Conservation (phyloP, 306 rosid species). For the Vigna angularis region DNA sequence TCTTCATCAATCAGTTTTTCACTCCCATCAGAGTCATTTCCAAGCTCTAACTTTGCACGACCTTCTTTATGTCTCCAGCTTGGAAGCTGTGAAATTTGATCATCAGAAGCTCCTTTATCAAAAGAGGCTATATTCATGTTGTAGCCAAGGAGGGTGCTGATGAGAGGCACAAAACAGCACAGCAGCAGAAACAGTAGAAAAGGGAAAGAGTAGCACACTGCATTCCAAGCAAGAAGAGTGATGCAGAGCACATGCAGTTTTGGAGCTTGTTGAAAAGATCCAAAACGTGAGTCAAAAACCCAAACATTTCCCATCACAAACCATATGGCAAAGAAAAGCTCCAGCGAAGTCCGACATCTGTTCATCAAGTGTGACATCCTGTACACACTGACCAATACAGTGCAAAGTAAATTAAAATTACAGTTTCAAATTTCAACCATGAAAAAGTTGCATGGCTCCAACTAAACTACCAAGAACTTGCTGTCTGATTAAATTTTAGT, state of each 20-base stretch:
- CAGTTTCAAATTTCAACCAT: conserved; percentile 10
- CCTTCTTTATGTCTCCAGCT: conserved; percentile 73
- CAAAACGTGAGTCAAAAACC: conserved; percentile 88
- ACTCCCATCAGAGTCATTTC: conserved; percentile 50
- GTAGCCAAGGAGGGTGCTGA: conserved; percentile 83
- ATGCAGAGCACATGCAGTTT: conserved; percentile 84
- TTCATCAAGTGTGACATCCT: conserved; percentile 84
- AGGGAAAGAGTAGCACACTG: conserved; percentile 92
- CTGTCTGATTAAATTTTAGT: too few species aligned
- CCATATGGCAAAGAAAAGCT: conserved; percentile 96
- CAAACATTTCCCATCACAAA: conserved; percentile 99
- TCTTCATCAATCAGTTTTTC: conserved; percentile 60
- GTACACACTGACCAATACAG: conserved; percentile 37
- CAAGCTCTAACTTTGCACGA: conserved; percentile 49
- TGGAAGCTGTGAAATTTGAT: conserved; percentile 80
- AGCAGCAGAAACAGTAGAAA: conserved; percentile 84
- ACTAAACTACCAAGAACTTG: too few species aligned
- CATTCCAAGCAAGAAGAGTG: conserved; percentile 90
- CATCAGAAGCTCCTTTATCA: conserved; percentile 81
- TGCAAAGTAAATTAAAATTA: not conserved
- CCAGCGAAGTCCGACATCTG: conserved; percentile 80
- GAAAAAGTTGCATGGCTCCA: too few species aligned
- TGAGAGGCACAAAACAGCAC: conserved; percentile 89
- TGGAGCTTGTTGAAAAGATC: conserved; percentile 77
- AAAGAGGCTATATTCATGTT: conserved; percentile 88